These are phyloP conservation scores for Atalantia buxifolia DNA, from an alignment of 345 rosid species.

Conservation along the genomic window DNA sequence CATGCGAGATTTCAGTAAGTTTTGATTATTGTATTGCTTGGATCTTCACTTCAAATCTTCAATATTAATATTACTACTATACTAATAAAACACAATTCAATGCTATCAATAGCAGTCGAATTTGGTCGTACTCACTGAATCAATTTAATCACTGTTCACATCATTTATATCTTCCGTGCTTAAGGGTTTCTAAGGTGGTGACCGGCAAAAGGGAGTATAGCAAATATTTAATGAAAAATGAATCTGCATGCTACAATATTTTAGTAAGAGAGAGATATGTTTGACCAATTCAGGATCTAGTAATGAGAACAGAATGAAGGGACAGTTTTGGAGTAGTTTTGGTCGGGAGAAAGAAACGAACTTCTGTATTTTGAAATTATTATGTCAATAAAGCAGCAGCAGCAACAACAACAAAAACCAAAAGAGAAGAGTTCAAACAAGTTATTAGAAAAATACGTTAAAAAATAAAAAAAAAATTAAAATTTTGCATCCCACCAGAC, in stretches of 20 bases:
- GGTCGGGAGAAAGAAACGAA: not conserved
- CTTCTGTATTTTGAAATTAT: not conserved
- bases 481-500: not conserved
- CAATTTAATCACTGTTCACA: not conserved
- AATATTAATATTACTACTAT: no score
- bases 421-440: not conserved
- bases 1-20: no score
- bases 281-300: not conserved
- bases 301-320: not conserved
- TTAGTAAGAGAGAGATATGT: not conserved
- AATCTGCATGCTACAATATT: not conserved
- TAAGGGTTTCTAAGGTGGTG: not conserved
- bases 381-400: conserved; percentile 2
- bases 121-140: no score
- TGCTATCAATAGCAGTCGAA: no score
- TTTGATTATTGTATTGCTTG: no score
- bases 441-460: not conserved
- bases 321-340: not conserved
- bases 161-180: not conserved
- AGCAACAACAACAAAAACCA: not conserved
- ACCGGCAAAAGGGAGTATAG: not conserved
- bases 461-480: not conserved
- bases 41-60: no score
- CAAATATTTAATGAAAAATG: not conserved
- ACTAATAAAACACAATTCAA: no score